phyloP scores from a whole-genome alignment of 2,329 filamentous ascomycete genomes.

The Alternaria ventricosa region DNA sequence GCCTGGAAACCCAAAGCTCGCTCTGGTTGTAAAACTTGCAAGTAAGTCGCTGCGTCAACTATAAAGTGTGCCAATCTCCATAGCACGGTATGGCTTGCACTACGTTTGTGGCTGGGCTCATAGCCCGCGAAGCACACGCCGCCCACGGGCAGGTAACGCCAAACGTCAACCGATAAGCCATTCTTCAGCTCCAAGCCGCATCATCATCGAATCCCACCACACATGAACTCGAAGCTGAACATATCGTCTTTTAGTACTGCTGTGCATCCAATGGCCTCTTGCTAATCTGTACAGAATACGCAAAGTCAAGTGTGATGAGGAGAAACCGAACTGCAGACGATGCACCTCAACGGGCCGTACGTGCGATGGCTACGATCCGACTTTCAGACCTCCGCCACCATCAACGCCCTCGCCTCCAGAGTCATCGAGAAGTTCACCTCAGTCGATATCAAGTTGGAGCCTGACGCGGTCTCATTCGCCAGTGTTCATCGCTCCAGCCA shows the following conservation, averaged over 20 bases:
- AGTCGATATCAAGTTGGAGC: neutral
- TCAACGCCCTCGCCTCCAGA: slow-evolving; percentile 2
- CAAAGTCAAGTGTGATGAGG: slow-evolving; percentile 44
- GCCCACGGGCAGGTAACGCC: neutral
- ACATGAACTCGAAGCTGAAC: neutral
- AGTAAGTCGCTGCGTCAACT: slow-evolving; percentile 15
- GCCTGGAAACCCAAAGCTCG: slow-evolving; percentile 24
- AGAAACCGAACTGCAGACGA: slow-evolving; percentile 37
- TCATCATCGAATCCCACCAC: neutral
- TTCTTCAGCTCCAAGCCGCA: neutral
- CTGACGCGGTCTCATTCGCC: slow-evolving; percentile 13
- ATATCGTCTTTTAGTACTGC: neutral
- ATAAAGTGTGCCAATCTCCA: neutral
- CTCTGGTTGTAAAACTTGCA: slow-evolving; percentile 26
- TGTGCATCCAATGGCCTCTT: neutral
- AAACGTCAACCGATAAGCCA: neutral
- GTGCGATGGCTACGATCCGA: slow-evolving; percentile 40
- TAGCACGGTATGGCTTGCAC: neutral
- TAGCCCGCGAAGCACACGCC: neutral
- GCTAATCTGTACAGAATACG: slow-evolving; percentile 33
- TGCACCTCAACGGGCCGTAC: slow-evolving; percentile 42
- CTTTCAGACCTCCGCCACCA: slow-evolving; percentile 6
- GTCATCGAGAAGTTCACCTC: neutral
- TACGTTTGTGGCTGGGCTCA: neutral
- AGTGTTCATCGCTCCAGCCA: slow-evolving; percentile 18